Evolutionary conservation across 2,329 filamentous ascomycete genomes (phyloP), one percentile per base, ranked within the genome.

Genomic region (Aaosphaeria arxii): DNA sequence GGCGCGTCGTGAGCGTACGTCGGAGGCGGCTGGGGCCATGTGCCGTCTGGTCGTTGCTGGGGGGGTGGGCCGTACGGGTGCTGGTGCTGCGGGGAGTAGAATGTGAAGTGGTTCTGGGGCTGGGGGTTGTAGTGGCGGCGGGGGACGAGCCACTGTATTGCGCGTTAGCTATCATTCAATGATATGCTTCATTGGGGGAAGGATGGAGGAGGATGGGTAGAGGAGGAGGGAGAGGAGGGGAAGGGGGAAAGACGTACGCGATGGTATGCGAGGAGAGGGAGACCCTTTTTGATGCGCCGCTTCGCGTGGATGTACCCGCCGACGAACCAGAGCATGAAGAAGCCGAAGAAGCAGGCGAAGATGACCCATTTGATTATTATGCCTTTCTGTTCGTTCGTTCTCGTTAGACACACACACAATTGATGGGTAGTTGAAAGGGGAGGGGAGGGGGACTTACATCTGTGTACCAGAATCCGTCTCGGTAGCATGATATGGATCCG

Each of bases 271-370:
- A 91, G 70, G 11, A 88, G 85, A 13, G 77, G 74, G 35, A 84
- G 73, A 1, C 87, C 87, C 66, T 84, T 85, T 51, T 74, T 77
- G 54, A 91, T 75, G 42, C 89, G 78, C 41, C 72, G 71, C 65
- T 82, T 82, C 41, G 88, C 89, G 70, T 92, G 89, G 42, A 81
- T 71, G 67, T 87, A 87, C 51, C 87, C 87, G 50, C 82, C 76
- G 46, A 88, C 56, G 59, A 91, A 75, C 76, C 84, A 89, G 39
- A 77, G 59, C 45, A 82, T 66, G 60, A 89, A 70, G 50, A 83
- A 47, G 47, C 78, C 49, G 58, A 88, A 74, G 55, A 92, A 65
- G 52, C 75, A 72, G 51, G 81, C 79, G 62, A 91, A 82, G 50
- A 92, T 71, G 42, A 79, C 77, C 82, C 87, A 92, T 70, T 89